Base-by-base conservation (phyloP, 2,329 filamentous ascomycete species). In the Catunica adiposa region DNA sequence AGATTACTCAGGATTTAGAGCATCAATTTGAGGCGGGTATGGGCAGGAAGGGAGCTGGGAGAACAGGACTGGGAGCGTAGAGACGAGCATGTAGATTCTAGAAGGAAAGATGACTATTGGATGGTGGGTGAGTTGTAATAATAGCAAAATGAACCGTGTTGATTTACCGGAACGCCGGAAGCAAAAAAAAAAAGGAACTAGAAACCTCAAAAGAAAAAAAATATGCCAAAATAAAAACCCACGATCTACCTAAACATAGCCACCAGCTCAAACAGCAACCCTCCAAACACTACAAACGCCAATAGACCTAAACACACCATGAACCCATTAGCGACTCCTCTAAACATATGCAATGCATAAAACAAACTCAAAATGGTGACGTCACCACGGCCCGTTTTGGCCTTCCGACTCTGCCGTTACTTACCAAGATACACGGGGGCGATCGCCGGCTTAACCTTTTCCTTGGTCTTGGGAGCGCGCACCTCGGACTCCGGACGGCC, bases 401-500 rank as follows among this genome's bases (percentile, higher is more conserved):
- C 40, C 20, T 38, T 17, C n/a, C 20, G 40, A 44, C 20, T 22
- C 40, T 17, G 2, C 40, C 20, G 56, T 9, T n/a, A 69, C 72
- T 61, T 71, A 83, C 81, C 71, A 34, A 84, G 68, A 78, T 78
- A 82, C 60, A 82, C 64, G n/a, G 76, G 72, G 29, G 80, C 82
- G 64, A 84, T 76, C 61, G 80, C 76, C 56, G 78, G 75, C 73
- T 81, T 82, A 56, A 67, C 60, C 58, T 69, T 63, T 64, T 77
- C 73, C 72, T 81, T 78, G 62, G 11, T 42, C 44, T 48, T 48
- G 44, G 44, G 29, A 11, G 5, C 11, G 29, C 29, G 29, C 5
- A 34, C 20, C 60, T 80, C 76, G 23, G 71, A 71, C 57, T 80
- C 75, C n/a, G 80, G 76, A 72, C 86, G 88, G 70, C 86, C 86